Percentiles rank a stretch among this genome's conserved stretches.
Conservation (phyloP, 805 yeast species). For the Candida succiphila region DNA sequence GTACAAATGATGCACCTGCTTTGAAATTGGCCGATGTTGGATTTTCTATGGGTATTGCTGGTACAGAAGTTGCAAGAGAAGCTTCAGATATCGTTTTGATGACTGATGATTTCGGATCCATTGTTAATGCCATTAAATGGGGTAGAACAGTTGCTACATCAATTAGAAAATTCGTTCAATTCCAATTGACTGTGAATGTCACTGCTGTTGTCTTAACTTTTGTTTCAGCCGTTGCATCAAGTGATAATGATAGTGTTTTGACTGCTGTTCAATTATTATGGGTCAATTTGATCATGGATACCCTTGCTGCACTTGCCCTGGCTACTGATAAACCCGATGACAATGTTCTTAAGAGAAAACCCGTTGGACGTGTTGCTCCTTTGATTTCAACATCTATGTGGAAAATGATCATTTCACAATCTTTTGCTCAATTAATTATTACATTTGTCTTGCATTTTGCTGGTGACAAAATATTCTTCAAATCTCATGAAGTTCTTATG, state of each 20-base stretch:
- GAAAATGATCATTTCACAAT: slow-evolving; percentile 95
- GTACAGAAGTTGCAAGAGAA: slow-evolving; percentile 98
- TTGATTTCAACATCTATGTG: slow-evolving; percentile 89
- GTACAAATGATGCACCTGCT: slow-evolving; percentile 98
- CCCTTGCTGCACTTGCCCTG: slow-evolving; percentile 92
- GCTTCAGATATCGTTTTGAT: slow-evolving; percentile 97
- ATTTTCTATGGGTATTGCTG: slow-evolving; percentile 96
- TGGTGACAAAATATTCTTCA: slow-evolving; percentile 53
- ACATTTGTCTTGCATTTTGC: slow-evolving; percentile 79
- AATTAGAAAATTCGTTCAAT: slow-evolving; percentile 91
- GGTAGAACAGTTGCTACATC: slow-evolving; percentile 95
- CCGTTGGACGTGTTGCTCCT: slow-evolving; percentile 72
- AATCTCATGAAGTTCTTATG: slow-evolving; percentile 17
- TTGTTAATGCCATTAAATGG: slow-evolving; percentile 97
- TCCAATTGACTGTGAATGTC: slow-evolving; percentile 90
- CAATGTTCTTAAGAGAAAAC: slow-evolving; percentile 65
- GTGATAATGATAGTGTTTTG: slow-evolving; percentile 73
- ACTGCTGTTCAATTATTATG: slow-evolving; percentile 96
- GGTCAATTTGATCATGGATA: slow-evolving; percentile 98
- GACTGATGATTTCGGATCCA: slow-evolving; percentile 90
- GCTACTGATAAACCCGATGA: slow-evolving; percentile 97
- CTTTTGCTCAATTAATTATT: slow-evolving; percentile 64
- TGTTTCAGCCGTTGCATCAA: slow-evolving; percentile 82
- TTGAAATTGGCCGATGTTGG: slow-evolving; percentile 95
- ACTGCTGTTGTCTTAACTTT: slow-evolving; percentile 95